Evolutionary conservation across 1,139 yeast genomes (phyloP).

Genomic region (Yamadazyma sp.): DNA sequence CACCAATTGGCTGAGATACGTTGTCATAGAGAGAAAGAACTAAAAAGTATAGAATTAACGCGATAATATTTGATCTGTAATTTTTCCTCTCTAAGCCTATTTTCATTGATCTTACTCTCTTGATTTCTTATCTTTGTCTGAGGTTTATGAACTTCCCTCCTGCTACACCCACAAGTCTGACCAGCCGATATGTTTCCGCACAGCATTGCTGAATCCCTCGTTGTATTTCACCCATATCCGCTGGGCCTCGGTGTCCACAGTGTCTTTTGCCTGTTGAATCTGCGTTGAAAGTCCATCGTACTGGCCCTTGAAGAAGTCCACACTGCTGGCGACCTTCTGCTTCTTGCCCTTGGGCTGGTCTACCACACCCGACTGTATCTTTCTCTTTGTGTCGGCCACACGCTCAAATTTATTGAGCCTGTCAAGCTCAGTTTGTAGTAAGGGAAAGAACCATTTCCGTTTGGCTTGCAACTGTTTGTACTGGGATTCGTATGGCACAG

Average conservation of each 20-base stretch:
- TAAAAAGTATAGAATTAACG: neutral
- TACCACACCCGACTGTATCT: constrained; percentile 17
- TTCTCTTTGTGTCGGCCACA: constrained; percentile 4
- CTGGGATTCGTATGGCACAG: constrained; percentile 15
- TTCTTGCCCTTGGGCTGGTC: constrained; percentile 24
- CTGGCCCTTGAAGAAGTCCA: constrained; percentile 42
- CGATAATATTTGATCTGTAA: neutral
- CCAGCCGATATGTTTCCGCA: constrained; percentile 84
- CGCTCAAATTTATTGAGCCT: constrained; percentile 20
- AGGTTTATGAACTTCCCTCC: no score
- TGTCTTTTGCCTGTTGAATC: constrained; percentile 16
- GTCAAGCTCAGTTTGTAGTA: constrained; percentile 44
- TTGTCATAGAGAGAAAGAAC: constrained; percentile 15
- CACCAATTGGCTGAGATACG: constrained; percentile 22
- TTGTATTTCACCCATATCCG: constrained; percentile 89
- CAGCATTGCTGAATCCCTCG: constrained; percentile 95
- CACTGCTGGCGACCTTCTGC: constrained; percentile 25
- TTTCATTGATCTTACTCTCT: no score
- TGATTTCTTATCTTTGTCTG: no score
- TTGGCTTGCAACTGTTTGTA: constrained; percentile 27
- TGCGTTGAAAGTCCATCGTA: constrained; percentile 35
- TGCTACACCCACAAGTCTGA: constrained; percentile 61
- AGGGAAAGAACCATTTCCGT: constrained; percentile 39
- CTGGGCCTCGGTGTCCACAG: constrained; percentile 18
- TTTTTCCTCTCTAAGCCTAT: no score